Conservation (phyloP, 345 rosid genomes). For the Angophora floribunda region DNA sequence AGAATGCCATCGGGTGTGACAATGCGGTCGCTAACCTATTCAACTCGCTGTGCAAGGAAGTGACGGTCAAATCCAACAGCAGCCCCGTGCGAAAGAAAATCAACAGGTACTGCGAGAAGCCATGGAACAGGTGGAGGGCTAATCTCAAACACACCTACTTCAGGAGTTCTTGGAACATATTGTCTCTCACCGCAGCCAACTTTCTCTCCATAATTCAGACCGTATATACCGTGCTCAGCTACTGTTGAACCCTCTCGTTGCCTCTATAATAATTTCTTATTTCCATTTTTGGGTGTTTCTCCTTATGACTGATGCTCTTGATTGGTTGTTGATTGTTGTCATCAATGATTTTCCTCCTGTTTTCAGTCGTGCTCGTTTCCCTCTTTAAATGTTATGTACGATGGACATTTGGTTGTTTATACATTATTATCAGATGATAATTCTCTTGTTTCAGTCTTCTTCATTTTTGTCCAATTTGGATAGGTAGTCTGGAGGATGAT, state of each 20-base stretch:
- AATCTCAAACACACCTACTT: slow-evolving; percentile 37
- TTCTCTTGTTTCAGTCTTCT: not conserved
- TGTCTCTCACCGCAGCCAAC: slow-evolving; percentile 23
- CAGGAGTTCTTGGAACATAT: slow-evolving; percentile 35
- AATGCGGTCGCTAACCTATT: slow-evolving; percentile 32
- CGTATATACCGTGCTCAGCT: not conserved
- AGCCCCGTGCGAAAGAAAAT: slow-evolving; percentile 14
- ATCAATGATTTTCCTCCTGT: not conserved
- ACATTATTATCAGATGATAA: not conserved
- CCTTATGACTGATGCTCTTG: not conserved
- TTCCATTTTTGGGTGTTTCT: not conserved
- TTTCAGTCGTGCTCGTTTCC: not conserved
- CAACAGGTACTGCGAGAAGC: slow-evolving; percentile 13
- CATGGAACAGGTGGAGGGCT: slow-evolving; percentile 36
- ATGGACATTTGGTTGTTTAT: not conserved
- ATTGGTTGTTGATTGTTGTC: not conserved
- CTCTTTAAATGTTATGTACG: not conserved
- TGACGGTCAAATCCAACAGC: slow-evolving; percentile 17
- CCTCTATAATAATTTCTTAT: not conserved
- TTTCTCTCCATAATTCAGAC: slow-evolving; percentile 33
- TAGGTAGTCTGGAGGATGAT: not conserved
- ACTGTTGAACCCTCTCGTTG: not conserved
- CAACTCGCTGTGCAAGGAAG: slow-evolving; percentile 26
- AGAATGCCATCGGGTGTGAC: slow-evolving; percentile 31
- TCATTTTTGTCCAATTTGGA: not conserved